Evolutionary conservation across 208 protist genomes (phyloP), one percentile per base, ranked within the genome.

Genomic region (Angomonas ambiguus): DNA sequence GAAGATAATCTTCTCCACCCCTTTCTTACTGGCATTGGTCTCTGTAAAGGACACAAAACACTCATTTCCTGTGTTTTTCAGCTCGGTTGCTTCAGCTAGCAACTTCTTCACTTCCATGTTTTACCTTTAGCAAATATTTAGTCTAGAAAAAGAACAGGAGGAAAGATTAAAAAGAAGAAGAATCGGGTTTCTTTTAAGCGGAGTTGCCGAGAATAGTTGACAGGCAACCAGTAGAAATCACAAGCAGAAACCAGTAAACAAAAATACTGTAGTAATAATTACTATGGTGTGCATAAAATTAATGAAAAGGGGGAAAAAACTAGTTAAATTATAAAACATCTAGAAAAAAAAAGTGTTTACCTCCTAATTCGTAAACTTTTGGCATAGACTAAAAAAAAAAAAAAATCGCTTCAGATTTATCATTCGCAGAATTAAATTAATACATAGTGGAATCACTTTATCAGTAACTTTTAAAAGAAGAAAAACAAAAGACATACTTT

Each of bases 41-140:
- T 49, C 33, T 22, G 38, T 63, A n/a, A 49, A 18, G 16, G 4
- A 24, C 10, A 48, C 0, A 30, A 34, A 63, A n/a, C 22, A 31
- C 8, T 31, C 31, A 38, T 63, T 63, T 18, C 58, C 58, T 10
- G 38, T 63, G 58, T 63, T 63, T 35, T 63, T 63, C 33, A 63
- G 58, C 18, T 18, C 58, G 30, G 16, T 63, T 31, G 58, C 58
- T 5, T 33, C 24, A 16, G 58, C 58, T 30, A 63, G n/a, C n/a
- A 63, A 35, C n/a, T 27, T 25, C 28, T 63, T 63, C 0, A 42
- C n/a, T 49, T 30, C 5, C 58, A 63, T 63, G 33, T 30, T 0
- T 13, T n/a, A n/a, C n/a, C n/a, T n/a, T n/a, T n/a, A n/a, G n/a
- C n/a, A n/a, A n/a, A n/a, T n/a, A n/a, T n/a, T n/a, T n/a, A n/a